Evolutionary conservation across 75 land plant genomes (phyloP).

Genomic region (Cunninghamia lanceolata): DNA sequence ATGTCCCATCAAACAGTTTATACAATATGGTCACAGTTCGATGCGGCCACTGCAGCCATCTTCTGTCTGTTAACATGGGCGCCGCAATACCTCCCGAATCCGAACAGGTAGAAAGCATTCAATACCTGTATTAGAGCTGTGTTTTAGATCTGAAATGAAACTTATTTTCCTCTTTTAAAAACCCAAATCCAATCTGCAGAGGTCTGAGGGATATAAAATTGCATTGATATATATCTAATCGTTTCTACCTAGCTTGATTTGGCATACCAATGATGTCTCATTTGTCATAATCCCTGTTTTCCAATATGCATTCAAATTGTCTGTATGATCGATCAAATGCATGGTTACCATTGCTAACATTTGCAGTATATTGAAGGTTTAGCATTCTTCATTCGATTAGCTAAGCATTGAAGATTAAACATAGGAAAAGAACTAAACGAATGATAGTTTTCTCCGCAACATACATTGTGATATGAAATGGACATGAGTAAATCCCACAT

Average conservation of each 20-base stretch:
- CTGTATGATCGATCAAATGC: background rate
- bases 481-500: background rate
- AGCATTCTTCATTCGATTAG: background rate
- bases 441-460: background rate
- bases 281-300: too few species aligned
- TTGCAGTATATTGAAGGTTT: background rate
- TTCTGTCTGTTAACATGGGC: conserved; percentile 52
- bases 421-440: background rate
- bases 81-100: background rate
- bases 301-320: background rate
- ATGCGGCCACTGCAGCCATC: conserved; percentile 70
- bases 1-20: conserved; percentile 56
- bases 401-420: background rate
- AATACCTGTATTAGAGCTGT: background rate
- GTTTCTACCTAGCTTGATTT: background rate
- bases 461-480: background rate
- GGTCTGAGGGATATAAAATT: too few species aligned
- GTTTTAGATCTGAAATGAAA: background rate
- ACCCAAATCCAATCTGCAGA: background rate
- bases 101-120: background rate
- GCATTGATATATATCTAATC: background rate
- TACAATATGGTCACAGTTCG: conserved; percentile 65
- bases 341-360: too few species aligned
- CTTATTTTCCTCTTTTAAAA: background rate
- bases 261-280: background rate